These are phyloP conservation scores for Didymella pinodella DNA, from an alignment of 2,329 filamentous ascomycete genomes.

Conservation along the genomic window DNA sequence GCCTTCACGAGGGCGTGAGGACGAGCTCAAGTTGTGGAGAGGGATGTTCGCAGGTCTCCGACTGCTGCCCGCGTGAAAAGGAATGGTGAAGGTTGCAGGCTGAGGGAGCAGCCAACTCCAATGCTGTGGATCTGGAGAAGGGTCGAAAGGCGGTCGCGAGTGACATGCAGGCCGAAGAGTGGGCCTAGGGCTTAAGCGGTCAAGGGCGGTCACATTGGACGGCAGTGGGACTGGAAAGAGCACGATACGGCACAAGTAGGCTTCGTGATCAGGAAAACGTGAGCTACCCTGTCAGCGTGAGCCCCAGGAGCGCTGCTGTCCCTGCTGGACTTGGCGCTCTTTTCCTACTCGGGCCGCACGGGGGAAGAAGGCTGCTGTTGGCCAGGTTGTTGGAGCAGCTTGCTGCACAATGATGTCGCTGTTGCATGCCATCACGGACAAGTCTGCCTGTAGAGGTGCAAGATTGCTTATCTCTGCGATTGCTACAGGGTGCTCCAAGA, in stretches of 20 bases:
- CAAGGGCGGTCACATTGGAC: constrained; percentile 47
- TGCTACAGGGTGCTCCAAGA: neutral
- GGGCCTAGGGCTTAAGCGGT: constrained; percentile 40
- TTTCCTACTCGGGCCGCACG: constrained; percentile 14
- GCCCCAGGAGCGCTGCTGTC: constrained; percentile 14
- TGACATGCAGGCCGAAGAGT: constrained; percentile 40
- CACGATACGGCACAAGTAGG: constrained; percentile 27
- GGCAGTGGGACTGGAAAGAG: constrained; percentile 33
- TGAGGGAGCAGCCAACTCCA: constrained; percentile 60
- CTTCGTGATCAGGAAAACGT: constrained; percentile 38
- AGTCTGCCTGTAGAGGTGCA: constrained; percentile 3
- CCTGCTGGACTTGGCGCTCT: constrained; percentile 14
- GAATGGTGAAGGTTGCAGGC: constrained; percentile 80
- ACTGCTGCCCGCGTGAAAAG: constrained; percentile 69
- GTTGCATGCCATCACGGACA: constrained; percentile 13
- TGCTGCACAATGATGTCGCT: constrained; percentile 18
- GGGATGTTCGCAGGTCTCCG: constrained; percentile 86
- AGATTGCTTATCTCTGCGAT: constrained; percentile 5
- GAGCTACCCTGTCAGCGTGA: constrained; percentile 27
- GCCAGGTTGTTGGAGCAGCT: constrained; percentile 9
- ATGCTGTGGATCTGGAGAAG: constrained; percentile 32
- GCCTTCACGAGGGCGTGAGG: constrained; percentile 50
- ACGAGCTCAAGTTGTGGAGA: constrained; percentile 73
- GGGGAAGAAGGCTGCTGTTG: constrained; percentile 12
- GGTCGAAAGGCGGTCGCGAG: constrained; percentile 31